A percentile compares a stretch with the other conserved stretches of the same genome.
Evolutionary conservation across 2,329 filamentous ascomycete genomes (phyloP).

Genomic region (Fusarium sp.): DNA sequence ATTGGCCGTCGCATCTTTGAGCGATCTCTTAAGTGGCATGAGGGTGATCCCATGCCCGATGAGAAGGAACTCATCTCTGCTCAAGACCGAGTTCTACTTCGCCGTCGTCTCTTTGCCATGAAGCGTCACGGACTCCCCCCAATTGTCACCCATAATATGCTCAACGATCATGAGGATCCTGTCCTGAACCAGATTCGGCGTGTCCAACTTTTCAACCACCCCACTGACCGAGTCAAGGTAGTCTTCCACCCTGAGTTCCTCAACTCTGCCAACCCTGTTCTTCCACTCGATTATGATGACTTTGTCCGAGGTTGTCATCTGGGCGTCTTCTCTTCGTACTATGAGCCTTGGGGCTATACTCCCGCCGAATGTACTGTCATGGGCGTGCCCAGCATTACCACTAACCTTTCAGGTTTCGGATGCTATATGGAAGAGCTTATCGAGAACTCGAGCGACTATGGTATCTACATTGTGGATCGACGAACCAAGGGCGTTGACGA

Average conservation of each 20-base stretch:
- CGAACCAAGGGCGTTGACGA: constrained; percentile 96
- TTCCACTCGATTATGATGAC: constrained; percentile 97
- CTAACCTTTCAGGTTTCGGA: constrained; percentile 95
- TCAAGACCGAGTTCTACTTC: constrained; percentile 91
- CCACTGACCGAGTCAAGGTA: constrained; percentile 93
- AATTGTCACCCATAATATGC: constrained; percentile 99
- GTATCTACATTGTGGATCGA: constrained; percentile 98
- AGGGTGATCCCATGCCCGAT: constrained; percentile 91
- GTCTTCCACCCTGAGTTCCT: constrained; percentile 98
- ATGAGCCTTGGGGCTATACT: constrained; percentile 99
- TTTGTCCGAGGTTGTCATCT: constrained; percentile 97
- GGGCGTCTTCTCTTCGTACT: constrained; percentile 96
- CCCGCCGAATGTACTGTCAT: constrained; percentile 98
- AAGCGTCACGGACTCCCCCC: constrained; percentile 90
- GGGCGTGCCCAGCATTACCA: constrained; percentile 98
- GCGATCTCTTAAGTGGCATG: constrained; percentile 92
- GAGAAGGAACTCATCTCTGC: constrained; percentile 95
- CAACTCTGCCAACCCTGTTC: constrained; percentile 92
- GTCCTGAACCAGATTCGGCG: constrained; percentile 95
- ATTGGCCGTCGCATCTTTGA: constrained; percentile 96
- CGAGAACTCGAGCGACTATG: constrained; percentile 96
- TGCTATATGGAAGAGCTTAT: constrained; percentile 99
- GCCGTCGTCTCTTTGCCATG: constrained; percentile 94
- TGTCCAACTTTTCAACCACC: constrained; percentile 97
- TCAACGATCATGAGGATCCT: constrained; percentile 91